A percentile compares a stretch with the other conserved stretches of the same genome.
Conservation (phyloP, 1,139 yeast genomes). For the Pichia sp. region DNA sequence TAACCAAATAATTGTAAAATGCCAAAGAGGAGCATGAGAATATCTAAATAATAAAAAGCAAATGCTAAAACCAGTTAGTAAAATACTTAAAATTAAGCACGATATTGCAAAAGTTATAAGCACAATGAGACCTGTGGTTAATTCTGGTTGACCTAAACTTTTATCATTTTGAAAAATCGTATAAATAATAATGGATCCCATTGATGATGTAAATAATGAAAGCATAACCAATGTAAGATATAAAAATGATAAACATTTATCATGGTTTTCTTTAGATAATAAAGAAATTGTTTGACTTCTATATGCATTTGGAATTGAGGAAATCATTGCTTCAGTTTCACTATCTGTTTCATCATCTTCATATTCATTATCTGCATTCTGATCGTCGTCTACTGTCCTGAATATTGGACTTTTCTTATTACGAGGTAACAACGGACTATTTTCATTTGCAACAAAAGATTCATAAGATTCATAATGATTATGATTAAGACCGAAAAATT, state of each 20-base stretch:
- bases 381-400: constrained; percentile 5
- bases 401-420: constrained; percentile 8
- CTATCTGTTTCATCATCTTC: constrained; percentile 15
- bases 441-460: not conserved
- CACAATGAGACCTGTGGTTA: constrained; percentile 17
- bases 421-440: constrained; percentile 5
- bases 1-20: constrained; percentile 25
- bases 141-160: constrained; percentile 4
- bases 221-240: constrained; percentile 38
- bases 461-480: not conserved
- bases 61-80: constrained; percentile 25
- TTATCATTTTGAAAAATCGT: constrained; percentile 24
- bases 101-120: constrained; percentile 25
- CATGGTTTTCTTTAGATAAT: constrained; percentile 32
- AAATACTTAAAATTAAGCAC: constrained; percentile 23
- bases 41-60: constrained; percentile 26
- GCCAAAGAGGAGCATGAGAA: constrained; percentile 28
- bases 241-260: constrained; percentile 40
- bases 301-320: not conserved
- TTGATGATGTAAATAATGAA: constrained; percentile 40
- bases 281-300: constrained; percentile 1
- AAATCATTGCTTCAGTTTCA: constrained; percentile 8
- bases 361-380: constrained; percentile 10
- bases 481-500: constrained; percentile 4
- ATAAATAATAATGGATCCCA: constrained; percentile 36